Conservation (phyloP, 2,329 filamentous ascomycete genomes). For the Dactylonectria estremocensis region DNA sequence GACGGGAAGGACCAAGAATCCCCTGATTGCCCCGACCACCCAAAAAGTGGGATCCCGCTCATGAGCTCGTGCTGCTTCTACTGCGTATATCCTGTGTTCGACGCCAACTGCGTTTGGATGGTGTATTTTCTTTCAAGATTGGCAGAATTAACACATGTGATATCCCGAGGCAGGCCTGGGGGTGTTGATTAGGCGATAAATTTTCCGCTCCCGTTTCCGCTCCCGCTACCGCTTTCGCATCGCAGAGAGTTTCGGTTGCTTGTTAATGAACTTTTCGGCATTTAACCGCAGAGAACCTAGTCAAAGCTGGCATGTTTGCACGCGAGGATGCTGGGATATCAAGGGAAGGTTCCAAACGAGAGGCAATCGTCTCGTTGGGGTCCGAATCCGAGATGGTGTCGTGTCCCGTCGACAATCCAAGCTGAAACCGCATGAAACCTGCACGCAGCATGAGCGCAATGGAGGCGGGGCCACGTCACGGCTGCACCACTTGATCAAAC, state of each 20-base stretch:
- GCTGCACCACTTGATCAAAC: background rate
- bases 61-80: no score
- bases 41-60: no score
- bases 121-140: background rate
- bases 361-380: no score
- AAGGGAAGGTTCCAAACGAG: background rate
- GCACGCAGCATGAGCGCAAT: background rate
- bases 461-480: background rate
- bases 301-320: background rate
- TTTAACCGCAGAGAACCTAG: background rate
- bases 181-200: background rate
- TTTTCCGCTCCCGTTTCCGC: background rate
- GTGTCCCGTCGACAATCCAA: constrained; percentile 2
- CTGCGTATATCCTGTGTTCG: fast-evolving
- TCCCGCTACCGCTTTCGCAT: constrained; percentile 1
- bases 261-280: background rate
- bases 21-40: no score
- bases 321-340: background rate
- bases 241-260: background rate
- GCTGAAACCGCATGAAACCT: constrained; percentile 1
- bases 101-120: no score
- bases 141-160: background rate
- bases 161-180: background rate
- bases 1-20: no score
- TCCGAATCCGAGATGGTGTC: background rate